phyloP scores from a whole-genome alignment of 2,329 filamentous ascomycete genomes.

The Exophiala sp. region DNA sequence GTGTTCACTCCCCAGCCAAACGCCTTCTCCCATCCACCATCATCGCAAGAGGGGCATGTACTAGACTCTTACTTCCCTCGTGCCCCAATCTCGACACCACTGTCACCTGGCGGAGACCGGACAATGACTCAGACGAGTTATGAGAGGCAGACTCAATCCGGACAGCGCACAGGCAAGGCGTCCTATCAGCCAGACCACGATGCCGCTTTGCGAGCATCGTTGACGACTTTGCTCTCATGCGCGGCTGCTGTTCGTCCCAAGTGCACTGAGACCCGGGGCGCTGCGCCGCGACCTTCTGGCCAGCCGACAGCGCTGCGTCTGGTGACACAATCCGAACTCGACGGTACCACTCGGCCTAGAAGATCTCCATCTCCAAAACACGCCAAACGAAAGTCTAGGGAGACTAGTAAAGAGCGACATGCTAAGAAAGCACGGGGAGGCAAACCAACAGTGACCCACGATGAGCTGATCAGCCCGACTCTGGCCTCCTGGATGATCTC shows the following conservation, averaged over 20 bases:
- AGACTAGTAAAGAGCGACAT: slow-evolving; percentile 38
- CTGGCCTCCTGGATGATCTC: slow-evolving; percentile 61
- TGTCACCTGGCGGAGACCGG: slow-evolving; percentile 6
- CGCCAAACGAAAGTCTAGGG: slow-evolving; percentile 29
- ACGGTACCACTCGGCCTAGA: slow-evolving; percentile 23
- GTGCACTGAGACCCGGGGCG: slow-evolving; percentile 41
- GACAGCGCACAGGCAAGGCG: slow-evolving; percentile 45
- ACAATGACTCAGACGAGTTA: slow-evolving; percentile 30
- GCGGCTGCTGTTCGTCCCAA: slow-evolving; percentile 79
- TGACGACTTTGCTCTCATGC: slow-evolving; percentile 94
- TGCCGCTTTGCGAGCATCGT: slow-evolving; percentile 79
- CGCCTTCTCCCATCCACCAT: slow-evolving; percentile 78
- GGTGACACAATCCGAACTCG: slow-evolving; percentile 55
- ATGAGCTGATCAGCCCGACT: slow-evolving; percentile 48
- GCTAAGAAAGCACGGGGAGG: slow-evolving; percentile 29
- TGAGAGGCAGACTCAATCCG: slow-evolving; percentile 16
- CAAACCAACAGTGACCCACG: slow-evolving; percentile 35
- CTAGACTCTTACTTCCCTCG: slow-evolving; percentile 43
- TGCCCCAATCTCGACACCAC: slow-evolving; percentile 10
- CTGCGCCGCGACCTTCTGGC: slow-evolving; percentile 15
- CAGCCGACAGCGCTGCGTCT: slow-evolving; percentile 45
- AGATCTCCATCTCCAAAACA: slow-evolving; percentile 26
- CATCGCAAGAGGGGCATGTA: slow-evolving; percentile 47
- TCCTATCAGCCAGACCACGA: slow-evolving; percentile 83
- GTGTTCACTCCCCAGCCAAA: slow-evolving; percentile 82